These are phyloP conservation scores for Penicillium silybi DNA, from an alignment of 495 filamentous ascomycete species.

Conservation along the genomic window DNA sequence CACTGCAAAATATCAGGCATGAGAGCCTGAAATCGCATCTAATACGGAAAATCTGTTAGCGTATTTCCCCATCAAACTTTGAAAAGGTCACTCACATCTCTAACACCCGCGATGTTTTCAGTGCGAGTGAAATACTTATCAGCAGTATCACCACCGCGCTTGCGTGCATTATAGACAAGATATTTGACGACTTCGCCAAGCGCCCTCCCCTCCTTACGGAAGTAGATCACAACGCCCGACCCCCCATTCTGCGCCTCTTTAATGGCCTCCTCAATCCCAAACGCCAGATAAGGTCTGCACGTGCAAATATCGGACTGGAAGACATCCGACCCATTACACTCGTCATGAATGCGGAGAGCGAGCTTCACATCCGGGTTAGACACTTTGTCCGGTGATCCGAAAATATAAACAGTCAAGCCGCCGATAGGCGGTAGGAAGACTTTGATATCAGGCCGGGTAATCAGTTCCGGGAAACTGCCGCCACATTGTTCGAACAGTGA, in stretches of 20 bases:
- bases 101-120: conserved; percentile 96
- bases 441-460: conserved; percentile 91
- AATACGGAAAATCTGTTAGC: background rate
- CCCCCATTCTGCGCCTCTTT: conserved; percentile 93
- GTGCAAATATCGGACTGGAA: conserved; percentile 99
- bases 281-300: conserved; percentile 93
- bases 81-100: conserved; percentile 30
- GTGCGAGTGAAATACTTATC: conserved; percentile 97
- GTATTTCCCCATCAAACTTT: background rate
- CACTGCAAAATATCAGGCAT: conserved; percentile 99
- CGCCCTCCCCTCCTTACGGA: conserved; percentile 94
- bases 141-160: conserved; percentile 73
- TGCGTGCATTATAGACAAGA: conserved; percentile 93
- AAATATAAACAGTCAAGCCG: conserved; percentile 92
- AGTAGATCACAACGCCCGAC: conserved; percentile 96
- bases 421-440: conserved; percentile 94
- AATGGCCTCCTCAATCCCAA: conserved; percentile 93
- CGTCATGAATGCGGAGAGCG: conserved; percentile 89
- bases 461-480: conserved; percentile 84
- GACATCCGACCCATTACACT: conserved; percentile 95
- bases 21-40: conserved; percentile 95
- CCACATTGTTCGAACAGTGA: conserved; percentile 93
- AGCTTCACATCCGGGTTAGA: conserved; percentile 78
- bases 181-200: conserved; percentile 96
- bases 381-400: conserved; percentile 90